These are phyloP conservation scores for Ustilago cynodontis DNA, from an alignment of 1,284 basidiomycete genomes.

Conservation along the genomic window DNA sequence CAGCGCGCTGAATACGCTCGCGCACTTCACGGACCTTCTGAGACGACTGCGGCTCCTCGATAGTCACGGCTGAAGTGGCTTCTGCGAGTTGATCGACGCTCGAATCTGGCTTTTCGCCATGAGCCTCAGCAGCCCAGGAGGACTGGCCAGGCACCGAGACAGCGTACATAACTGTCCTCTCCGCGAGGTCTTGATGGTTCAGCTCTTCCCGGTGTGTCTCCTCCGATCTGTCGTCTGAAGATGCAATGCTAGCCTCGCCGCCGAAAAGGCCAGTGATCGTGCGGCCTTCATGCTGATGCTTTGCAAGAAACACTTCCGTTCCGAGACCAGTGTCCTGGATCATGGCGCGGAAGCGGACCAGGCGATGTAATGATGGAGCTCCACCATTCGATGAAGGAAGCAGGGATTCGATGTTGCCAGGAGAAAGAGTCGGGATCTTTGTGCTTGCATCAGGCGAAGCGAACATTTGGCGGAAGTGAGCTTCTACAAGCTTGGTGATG, in stretches of 20 bases:
- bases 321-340: slow-evolving; percentile 70
- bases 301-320: slow-evolving; percentile 65
- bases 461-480: slow-evolving; percentile 47
- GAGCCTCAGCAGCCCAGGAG: slow-evolving; percentile 54
- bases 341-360: slow-evolving; percentile 70
- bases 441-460: slow-evolving; percentile 36
- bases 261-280: slow-evolving; percentile 55
- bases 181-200: slow-evolving; percentile 64
- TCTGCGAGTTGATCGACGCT: slow-evolving; percentile 12
- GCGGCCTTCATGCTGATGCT: slow-evolving; percentile 40
- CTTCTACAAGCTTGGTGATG: slow-evolving; percentile 41
- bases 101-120: slow-evolving; percentile 15
- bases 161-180: slow-evolving; percentile 67
- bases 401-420: slow-evolving; percentile 23
- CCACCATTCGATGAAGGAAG: slow-evolving; percentile 8
- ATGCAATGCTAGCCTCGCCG: slow-evolving; percentile 22
- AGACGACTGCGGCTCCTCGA: slow-evolving; percentile 30
- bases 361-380: slow-evolving; percentile 44
- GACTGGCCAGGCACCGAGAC: slow-evolving; percentile 68
- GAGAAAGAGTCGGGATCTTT: slow-evolving; percentile 45
- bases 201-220: slow-evolving; percentile 19
- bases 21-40: slow-evolving; percentile 42
- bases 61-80: slow-evolving; percentile 20
- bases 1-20: slow-evolving; percentile 44
- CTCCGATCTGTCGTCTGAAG: neutral